Evolutionary conservation across 768 basidiomycete genomes (phyloP).

Genomic region (Calocera viscosa): DNA sequence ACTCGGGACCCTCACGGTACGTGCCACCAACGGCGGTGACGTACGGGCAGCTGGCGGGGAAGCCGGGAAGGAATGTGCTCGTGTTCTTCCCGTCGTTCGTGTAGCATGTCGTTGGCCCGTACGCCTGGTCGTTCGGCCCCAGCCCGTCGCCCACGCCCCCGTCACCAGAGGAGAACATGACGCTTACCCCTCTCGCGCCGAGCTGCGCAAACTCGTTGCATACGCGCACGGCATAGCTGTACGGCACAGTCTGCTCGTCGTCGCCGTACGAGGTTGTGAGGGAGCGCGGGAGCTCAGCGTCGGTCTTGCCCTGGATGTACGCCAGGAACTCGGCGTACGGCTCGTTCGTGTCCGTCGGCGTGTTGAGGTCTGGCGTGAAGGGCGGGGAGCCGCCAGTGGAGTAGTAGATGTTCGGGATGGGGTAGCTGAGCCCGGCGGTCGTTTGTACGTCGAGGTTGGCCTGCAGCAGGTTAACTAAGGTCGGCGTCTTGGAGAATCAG

Average conservation of each 20-base stretch:
- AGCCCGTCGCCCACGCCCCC: slow-evolving; percentile 51
- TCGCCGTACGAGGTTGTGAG: slow-evolving; percentile 67
- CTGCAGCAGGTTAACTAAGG: too few species aligned
- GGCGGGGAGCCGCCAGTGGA: slow-evolving; percentile 53
- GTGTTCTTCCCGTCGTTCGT: slow-evolving; percentile 47
- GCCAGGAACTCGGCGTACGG: slow-evolving; percentile 28
- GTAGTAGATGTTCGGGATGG: slow-evolving; percentile 47
- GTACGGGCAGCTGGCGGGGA: slow-evolving; percentile 48
- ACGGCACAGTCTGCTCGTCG: slow-evolving; percentile 45
- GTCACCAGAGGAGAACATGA: slow-evolving; percentile 57
- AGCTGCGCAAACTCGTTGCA: slow-evolving; percentile 54
- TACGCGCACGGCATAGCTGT: slow-evolving; percentile 21
- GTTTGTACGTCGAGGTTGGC: slow-evolving; percentile 36
- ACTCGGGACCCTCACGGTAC: slow-evolving; percentile 40
- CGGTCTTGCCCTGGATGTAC: slow-evolving; percentile 35
- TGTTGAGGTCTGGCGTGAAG: slow-evolving; percentile 37
- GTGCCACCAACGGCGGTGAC: slow-evolving; percentile 66
- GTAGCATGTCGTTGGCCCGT: slow-evolving; percentile 38
- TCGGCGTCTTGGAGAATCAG: too few species aligned
- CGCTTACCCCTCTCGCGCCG: slow-evolving; percentile 50
- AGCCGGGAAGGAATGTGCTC: slow-evolving; percentile 40
- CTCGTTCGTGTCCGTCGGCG: slow-evolving; percentile 24
- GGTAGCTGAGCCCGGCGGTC: slow-evolving; percentile 50
- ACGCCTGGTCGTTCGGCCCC: slow-evolving; percentile 33
- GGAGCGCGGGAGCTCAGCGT: slow-evolving; percentile 37